These are phyloP conservation scores for Hymenoscyphus infarciens DNA, from an alignment of 2,329 filamentous ascomycete genomes.

Conservation along the genomic window DNA sequence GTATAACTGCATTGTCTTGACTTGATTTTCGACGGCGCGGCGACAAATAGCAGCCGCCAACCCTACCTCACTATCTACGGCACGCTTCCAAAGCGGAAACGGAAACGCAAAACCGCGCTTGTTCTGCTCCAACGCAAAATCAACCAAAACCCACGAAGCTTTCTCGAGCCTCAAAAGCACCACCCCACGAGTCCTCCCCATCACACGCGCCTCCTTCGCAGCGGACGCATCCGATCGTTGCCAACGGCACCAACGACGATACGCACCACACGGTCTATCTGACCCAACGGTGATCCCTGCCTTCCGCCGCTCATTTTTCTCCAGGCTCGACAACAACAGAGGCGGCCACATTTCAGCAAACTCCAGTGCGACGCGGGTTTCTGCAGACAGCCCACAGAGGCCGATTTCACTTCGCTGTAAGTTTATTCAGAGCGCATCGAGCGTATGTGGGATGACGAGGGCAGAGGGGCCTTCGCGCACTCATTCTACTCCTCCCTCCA, in stretches of 20 bases:
- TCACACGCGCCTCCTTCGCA: not conserved
- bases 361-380: conserved; percentile 25
- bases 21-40: not conserved
- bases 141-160: conserved; percentile 12
- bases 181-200: conserved; percentile 1
- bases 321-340: conserved; percentile 14
- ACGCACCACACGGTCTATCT: conserved; percentile 3
- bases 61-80: not conserved
- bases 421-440: conserved; percentile 16
- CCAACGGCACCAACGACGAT: conserved; percentile 9
- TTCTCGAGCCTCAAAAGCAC: conserved; percentile 9
- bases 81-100: conserved; percentile 5
- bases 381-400: conserved; percentile 34
- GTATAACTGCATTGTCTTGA: not conserved
- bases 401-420: conserved; percentile 34
- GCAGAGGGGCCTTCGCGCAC: conserved; percentile 15
- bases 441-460: not conserved
- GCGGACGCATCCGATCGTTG: conserved; percentile 6
- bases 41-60: conserved; percentile 1
- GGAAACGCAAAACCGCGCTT: conserved; percentile 11
- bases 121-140: conserved; percentile 14
- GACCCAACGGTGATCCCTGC: conserved; percentile 7
- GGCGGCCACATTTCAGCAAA: conserved; percentile 17
- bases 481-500: conserved; percentile 13
- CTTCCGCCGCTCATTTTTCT: conserved; percentile 9